Conservation (phyloP, 2,329 filamentous ascomycete genomes). For the Harringtonia aguacate region DNA sequence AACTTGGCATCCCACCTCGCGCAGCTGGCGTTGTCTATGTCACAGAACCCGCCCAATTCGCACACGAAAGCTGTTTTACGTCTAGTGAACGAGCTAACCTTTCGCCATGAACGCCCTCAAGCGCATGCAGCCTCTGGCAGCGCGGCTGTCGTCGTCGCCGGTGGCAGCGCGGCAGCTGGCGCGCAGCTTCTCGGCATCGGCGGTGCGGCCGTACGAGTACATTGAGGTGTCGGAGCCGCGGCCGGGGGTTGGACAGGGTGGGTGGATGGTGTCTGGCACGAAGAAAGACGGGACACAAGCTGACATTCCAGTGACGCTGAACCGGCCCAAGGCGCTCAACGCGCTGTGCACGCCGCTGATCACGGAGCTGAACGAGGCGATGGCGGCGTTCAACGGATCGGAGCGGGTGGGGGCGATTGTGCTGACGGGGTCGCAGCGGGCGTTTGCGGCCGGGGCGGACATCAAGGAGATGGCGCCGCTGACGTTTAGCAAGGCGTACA, state of each 20-base stretch:
- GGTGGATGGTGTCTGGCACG: slow-evolving; percentile 10
- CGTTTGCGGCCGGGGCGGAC: slow-evolving; percentile 91
- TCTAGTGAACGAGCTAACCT: background rate
- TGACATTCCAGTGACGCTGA: slow-evolving; percentile 61
- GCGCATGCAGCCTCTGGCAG: slow-evolving; percentile 49
- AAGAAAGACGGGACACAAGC: background rate
- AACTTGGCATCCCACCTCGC: too few relatives aligned
- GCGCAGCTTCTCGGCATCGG: slow-evolving; percentile 39
- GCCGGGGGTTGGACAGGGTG: slow-evolving; percentile 86
- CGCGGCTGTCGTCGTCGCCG: slow-evolving; percentile 45
- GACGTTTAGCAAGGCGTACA: slow-evolving; percentile 81
- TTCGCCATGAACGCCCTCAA: slow-evolving; percentile 41
- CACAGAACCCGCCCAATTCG: too few relatives aligned
- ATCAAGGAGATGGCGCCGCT: slow-evolving; percentile 98
- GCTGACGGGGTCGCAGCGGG: slow-evolving; percentile 78
- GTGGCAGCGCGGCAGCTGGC: slow-evolving; percentile 41
- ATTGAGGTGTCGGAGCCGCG: slow-evolving; percentile 74
- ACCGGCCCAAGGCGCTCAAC: slow-evolving; percentile 92
- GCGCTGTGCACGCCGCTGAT: slow-evolving; percentile 88
- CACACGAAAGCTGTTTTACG: background rate
- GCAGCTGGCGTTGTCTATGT: background rate
- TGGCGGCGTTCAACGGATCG: slow-evolving; percentile 59
- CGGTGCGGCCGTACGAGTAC: slow-evolving; percentile 55
- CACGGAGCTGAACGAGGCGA: slow-evolving; percentile 72
- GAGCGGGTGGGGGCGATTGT: slow-evolving; percentile 65